Evolutionary conservation across 1,139 yeast genomes (phyloP), one percentile per base, ranked within the genome.

Genomic region (Entelexis sorbosivorans): DNA sequence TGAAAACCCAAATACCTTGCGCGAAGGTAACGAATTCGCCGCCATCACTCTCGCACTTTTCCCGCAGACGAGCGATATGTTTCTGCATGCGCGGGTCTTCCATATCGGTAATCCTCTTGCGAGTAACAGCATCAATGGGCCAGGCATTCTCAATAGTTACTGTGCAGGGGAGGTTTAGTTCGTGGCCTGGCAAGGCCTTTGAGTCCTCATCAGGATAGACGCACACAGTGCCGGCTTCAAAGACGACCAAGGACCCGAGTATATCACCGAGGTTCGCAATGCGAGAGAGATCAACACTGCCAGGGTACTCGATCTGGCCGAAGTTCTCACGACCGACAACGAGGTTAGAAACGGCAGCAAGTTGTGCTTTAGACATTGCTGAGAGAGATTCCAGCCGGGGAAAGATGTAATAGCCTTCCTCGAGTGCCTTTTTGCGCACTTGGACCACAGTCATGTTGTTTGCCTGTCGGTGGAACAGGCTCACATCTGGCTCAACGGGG

Each of bases 91-190:
- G 74, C 1, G 74, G 69, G 35, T 66, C 67, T 6, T 70, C 60
- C 16, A 73, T 69, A 51, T 74, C 74, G 1, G 61, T 66, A 19
- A 75, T 66, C 20, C 66, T 67, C 39, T 61, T 49, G 13, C 60
- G 56, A 13, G 54, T 52, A 5, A 3, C 32, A n/a, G 57, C 51
- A 39, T 63, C 65, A 17, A 50, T 51, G 2, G 66, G 64, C 57
- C 72, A 76, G 20, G 79, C 74, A 39, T 78, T 76, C 61, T 85
- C 94, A 40, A 88, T 64, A 0, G 93, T 80, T 5, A 88, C 79
- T 0, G 84, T 81, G 0, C 96, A 93, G 1, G 95, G 95, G 16
- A 82, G 82, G 64, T 88, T 88, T 48, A 88, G 66, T 0, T 89
- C 95, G 50, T 71, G 68, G 0, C 96, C 96, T 42, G 76, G 66